A percentile compares a stretch with the other conserved stretches of the same genome.
phyloP scores from a whole-genome alignment of 805 yeast species.

The Metschnikowia henanensis region DNA sequence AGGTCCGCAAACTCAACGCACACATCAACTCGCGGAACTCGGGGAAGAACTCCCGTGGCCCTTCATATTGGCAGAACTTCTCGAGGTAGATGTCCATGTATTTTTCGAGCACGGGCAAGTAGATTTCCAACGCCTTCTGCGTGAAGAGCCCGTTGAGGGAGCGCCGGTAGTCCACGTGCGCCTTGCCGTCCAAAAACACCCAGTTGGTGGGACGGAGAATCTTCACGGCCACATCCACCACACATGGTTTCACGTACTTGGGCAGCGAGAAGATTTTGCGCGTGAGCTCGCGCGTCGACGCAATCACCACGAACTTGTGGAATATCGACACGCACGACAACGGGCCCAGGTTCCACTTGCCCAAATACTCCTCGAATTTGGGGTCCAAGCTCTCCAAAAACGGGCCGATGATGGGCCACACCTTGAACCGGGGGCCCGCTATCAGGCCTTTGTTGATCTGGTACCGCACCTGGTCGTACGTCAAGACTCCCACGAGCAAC shows the following conservation, averaged over 20 bases:
- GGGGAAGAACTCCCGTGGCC: constrained; percentile 79
- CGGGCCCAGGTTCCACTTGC: constrained; percentile 95
- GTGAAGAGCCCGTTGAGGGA: constrained; percentile 90
- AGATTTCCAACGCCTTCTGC: constrained; percentile 74
- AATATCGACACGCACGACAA: constrained; percentile 95
- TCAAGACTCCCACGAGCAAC: constrained; percentile 45
- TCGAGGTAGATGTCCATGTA: constrained; percentile 83
- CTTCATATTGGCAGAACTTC: constrained; percentile 60
- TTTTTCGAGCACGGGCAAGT: constrained; percentile 81
- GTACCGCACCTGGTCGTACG: constrained; percentile 78
- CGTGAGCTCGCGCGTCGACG: constrained; percentile 21
- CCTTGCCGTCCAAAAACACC: constrained; percentile 97
- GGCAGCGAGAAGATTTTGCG: constrained; percentile 50
- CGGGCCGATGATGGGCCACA: constrained; percentile 97
- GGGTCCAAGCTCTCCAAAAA: constrained; percentile 94
- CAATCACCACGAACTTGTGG: constrained; percentile 88
- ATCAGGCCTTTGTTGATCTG: constrained; percentile 80
- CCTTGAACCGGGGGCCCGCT: constrained; percentile 85
- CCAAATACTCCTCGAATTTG: constrained; percentile 87
- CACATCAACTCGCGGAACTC: constrained; percentile 96
- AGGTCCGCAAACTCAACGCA: constrained; percentile 89
- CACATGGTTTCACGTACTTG: constrained; percentile 91
- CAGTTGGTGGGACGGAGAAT: constrained; percentile 94
- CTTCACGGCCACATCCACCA: constrained; percentile 95
- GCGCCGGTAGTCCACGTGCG: constrained; percentile 89